Base-by-base conservation (phyloP, 768 basidiomycete genomes). In the Roridomyces roridus region DNA sequence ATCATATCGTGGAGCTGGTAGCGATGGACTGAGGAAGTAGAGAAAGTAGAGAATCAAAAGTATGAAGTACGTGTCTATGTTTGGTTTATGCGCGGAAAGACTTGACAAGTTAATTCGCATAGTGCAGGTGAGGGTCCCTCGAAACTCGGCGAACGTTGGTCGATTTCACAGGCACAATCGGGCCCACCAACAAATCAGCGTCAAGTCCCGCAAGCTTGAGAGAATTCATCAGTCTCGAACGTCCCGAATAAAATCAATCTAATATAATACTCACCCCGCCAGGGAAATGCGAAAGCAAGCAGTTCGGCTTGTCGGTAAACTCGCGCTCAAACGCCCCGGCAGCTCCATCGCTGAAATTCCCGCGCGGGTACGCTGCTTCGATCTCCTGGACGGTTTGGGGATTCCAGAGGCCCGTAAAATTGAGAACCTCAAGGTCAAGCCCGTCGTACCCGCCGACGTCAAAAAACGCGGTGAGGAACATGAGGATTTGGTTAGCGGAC, bases 401-500 rank as follows among this genome's bases (percentile, higher is more conserved):
- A 41, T 51, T 6, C 41, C 41, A 51, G 10, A 51, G 29, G 3
- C 15, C 4, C 1, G 12, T 34, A 29, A 34, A 51, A 36, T 51
- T 24, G 17, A 51, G 14, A 12, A 40, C 50, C 14, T 17, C 6
- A 23, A 50, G 3, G 2, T n/a, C 49, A 29, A 26, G 40, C 1
- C 26, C 39, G 37, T 50, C 31, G 28, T 15, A 50, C 35, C 49
- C 49, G 2, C 49, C 49, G 3, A 24, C 26, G n/a, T 50, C 49
- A 17, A 50, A 50, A 7, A 20, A 5, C n/a, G 35, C 28, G 49
- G 26, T 31, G 20, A 50, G 18, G 4, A 20, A 17, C 28, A 50
- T 12, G 49, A 50, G 49, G 4, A 50, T 11, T 28, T 50, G 49
- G 28, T 41, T 50, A n/a, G 49, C 49, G 26, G 49, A 50, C n/a